phyloP scores from a whole-genome alignment of 2,329 filamentous ascomycete genomes.

The Fusarium sp. region DNA sequence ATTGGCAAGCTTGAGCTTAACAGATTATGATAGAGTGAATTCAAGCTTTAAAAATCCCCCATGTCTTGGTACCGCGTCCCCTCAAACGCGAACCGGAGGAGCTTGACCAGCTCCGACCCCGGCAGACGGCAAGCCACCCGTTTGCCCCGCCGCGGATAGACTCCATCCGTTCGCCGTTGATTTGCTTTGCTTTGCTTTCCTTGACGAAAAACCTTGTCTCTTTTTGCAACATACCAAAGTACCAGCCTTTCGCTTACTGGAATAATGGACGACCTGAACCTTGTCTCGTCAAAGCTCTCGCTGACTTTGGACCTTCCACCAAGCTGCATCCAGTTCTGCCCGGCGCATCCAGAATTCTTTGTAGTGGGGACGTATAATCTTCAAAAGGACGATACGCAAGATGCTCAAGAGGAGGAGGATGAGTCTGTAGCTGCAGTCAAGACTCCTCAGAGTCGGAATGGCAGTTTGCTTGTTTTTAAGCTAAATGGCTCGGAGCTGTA shows the following conservation, averaged over 20 bases:
- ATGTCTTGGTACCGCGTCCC: background rate
- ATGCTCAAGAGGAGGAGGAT: constrained; percentile 37
- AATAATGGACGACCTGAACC: constrained; percentile 36
- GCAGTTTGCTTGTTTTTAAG: constrained; percentile 76
- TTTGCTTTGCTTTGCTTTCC: constrained; percentile 4
- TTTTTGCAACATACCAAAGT: background rate
- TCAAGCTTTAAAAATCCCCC: background rate
- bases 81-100: constrained; percentile 4
- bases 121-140: constrained; percentile 24
- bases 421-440: constrained; percentile 38
- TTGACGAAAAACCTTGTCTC: constrained; percentile 16
- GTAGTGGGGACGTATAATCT: constrained; percentile 89
- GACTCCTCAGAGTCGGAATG: constrained; percentile 72
- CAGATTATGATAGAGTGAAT: no score
- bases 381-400: constrained; percentile 56
- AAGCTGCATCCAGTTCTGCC: constrained; percentile 82
- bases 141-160: constrained; percentile 31
- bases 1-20: background rate
- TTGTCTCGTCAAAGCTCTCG: constrained; percentile 58
- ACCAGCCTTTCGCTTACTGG: background rate
- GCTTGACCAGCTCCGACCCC: constrained; percentile 20
- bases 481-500: constrained; percentile 66
- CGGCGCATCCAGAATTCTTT: constrained; percentile 70
- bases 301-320: constrained; percentile 74
- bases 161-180: constrained; percentile 15